Evolutionary conservation across 352 stramenopile genomes (phyloP).

Genomic region (Globisporangium alternatum): DNA sequence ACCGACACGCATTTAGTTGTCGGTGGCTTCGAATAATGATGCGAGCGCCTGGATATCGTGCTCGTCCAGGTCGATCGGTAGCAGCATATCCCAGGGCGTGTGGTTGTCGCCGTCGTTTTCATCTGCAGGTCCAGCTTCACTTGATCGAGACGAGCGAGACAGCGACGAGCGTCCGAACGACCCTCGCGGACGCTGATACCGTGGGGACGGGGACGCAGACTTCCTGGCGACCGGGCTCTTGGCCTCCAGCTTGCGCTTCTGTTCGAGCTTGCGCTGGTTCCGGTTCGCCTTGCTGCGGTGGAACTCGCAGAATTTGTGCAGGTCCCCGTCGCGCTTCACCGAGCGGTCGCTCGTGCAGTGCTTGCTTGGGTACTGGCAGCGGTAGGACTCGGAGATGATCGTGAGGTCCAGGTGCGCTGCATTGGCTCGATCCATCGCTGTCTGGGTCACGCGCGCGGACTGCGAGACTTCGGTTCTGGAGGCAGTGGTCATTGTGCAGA

Average conservation of each 20-base stretch:
- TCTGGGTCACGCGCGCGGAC: conserved; percentile 7
- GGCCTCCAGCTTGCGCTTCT: conserved; percentile 22
- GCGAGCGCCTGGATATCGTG: conserved; percentile 16
- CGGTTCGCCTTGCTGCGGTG: conserved; percentile 35
- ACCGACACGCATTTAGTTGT: neutral
- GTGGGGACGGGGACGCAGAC: neutral
- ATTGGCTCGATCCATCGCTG: conserved; percentile 6
- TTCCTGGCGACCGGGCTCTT: conserved; percentile 2
- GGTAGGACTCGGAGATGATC: conserved; percentile 21
- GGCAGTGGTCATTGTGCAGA: neutral
- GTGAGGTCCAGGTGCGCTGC: conserved; percentile 9
- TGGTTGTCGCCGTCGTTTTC: neutral
- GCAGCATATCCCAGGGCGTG: conserved; percentile 12
- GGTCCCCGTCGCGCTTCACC: conserved; percentile 28
- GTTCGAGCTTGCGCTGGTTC: conserved; percentile 38
- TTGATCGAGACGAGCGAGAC: conserved; percentile 1
- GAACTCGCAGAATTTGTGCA: conserved; percentile 36
- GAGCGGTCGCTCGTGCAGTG: conserved; percentile 22
- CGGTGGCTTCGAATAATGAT: neutral
- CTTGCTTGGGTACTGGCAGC: conserved; percentile 28
- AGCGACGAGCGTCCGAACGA: neutral
- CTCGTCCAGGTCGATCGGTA: conserved; percentile 13
- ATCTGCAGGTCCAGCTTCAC: neutral
- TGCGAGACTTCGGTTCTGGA: neutral
- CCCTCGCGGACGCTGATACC: conserved; percentile 6